A percentile compares a stretch with the other conserved stretches of the same genome.
Conservation (phyloP, 2,329 filamentous ascomycete genomes). For the Xylaria sp. region DNA sequence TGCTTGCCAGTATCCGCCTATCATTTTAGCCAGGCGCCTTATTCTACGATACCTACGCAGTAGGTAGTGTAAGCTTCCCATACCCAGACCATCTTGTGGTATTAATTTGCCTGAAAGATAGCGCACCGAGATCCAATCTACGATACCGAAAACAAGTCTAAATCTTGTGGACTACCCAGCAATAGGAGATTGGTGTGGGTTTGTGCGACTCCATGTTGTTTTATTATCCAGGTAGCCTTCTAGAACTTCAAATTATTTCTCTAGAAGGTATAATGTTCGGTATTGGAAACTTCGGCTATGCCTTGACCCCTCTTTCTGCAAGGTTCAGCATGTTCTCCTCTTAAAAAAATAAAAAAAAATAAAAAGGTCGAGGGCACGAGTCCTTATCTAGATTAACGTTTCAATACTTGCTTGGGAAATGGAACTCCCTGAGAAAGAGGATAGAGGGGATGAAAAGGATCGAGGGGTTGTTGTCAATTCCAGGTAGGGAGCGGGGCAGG, state of each 20-base stretch:
- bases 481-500: conserved; percentile 19
- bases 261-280: background rate
- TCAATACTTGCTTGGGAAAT: background rate
- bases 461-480: conserved; percentile 23
- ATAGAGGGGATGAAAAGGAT: background rate
- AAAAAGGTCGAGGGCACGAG: background rate
- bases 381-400: background rate
- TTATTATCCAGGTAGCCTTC: conserved; percentile 13
- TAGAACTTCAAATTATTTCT: conserved; percentile 20
- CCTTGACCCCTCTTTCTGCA: conserved; percentile 1
- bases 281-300: background rate
- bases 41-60: conserved; percentile 20
- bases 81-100: background rate
- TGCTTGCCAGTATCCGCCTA: background rate
- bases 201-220: conserved; percentile 21
- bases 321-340: background rate
- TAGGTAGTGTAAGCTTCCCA: background rate
- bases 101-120: background rate
- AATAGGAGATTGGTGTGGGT: conserved; percentile 23
- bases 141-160: background rate
- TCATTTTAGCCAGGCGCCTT: conserved; percentile 7
- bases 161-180: conserved; percentile 5
- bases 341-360: background rate
- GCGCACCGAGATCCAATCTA: background rate
- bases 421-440: background rate